These are phyloP conservation scores for Helminthosporium solani DNA, from an alignment of 2,329 filamentous ascomycete genomes.

Conservation along the genomic window DNA sequence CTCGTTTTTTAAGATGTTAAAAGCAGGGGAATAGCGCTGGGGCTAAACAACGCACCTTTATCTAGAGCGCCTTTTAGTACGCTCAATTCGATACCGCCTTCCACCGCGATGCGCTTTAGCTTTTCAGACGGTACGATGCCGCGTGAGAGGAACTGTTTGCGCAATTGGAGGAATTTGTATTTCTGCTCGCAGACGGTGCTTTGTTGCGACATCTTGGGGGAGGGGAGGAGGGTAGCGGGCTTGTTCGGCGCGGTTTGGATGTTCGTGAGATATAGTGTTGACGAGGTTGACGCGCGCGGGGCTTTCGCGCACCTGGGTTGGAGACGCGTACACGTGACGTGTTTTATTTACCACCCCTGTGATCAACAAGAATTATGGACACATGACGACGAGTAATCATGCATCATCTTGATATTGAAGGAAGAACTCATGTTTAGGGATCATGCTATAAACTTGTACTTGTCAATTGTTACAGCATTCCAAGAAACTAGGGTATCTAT, in stretches of 20 bases:
- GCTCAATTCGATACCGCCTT: conserved; percentile 49
- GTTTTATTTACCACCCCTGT: neutral
- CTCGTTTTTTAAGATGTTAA: no score
- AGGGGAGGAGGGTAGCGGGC: neutral
- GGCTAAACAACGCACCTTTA: conserved; percentile 44
- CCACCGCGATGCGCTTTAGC: conserved; percentile 54
- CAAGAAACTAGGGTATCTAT: no score
- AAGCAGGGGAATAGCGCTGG: no score
- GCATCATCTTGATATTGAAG: no score
- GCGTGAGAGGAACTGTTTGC: conserved; percentile 64
- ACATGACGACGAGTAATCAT: no score
- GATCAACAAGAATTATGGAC: no score
- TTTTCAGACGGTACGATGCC: conserved; percentile 57
- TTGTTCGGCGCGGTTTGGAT: neutral
- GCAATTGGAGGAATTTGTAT: conserved; percentile 61
- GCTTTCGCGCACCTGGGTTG: neutral
- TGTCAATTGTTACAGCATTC: no score
- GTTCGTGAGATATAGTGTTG: neutral
- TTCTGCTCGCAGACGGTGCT: conserved; percentile 60
- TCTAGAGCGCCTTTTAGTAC: conserved; percentile 52
- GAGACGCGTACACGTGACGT: neutral
- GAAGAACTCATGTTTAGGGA: no score
- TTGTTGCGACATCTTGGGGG: conserved; percentile 12
- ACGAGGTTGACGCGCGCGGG: neutral
- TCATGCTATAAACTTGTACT: no score